A percentile compares a stretch with the other conserved stretches of the same genome.
phyloP scores from a whole-genome alignment of 495 filamentous ascomycete genomes.

The Neurospora terricola region DNA sequence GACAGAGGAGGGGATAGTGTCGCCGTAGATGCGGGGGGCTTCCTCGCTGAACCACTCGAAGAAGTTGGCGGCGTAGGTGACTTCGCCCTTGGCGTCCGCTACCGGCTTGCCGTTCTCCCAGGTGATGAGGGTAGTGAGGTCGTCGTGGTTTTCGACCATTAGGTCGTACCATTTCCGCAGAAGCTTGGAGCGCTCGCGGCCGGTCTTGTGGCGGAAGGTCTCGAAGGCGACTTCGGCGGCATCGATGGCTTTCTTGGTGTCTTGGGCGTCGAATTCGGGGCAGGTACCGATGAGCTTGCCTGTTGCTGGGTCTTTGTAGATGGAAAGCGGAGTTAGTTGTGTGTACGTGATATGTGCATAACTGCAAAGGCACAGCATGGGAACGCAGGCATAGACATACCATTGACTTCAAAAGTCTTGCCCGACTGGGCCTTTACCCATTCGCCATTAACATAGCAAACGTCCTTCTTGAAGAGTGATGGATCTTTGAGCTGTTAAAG shows the following conservation, averaged over 20 bases:
- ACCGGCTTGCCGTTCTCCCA: constrained; percentile 71
- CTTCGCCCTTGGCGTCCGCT: constrained; percentile 65
- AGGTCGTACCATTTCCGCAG: constrained; percentile 86
- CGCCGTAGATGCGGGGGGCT: constrained; percentile 61
- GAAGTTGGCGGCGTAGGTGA: constrained; percentile 63
- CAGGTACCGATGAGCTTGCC: constrained; percentile 70
- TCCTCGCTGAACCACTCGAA: constrained; percentile 79
- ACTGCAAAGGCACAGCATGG: not conserved
- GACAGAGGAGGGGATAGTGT: constrained; percentile 62
- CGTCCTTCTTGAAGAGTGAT: constrained; percentile 67
- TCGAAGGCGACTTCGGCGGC: constrained; percentile 68
- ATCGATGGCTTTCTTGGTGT: constrained; percentile 69
- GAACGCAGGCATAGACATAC: constrained; percentile 26
- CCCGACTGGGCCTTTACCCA: constrained; percentile 68
- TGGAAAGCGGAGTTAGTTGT: not conserved
- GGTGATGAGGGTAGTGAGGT: constrained; percentile 83
- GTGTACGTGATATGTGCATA: not conserved
- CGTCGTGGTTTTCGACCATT: constrained; percentile 77
- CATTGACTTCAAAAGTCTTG: constrained; percentile 71
- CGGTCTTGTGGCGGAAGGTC: constrained; percentile 62
- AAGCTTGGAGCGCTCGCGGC: constrained; percentile 71
- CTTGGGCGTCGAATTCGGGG: constrained; percentile 67
- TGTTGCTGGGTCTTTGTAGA: constrained; percentile 60
- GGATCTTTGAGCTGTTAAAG: constrained; percentile 58
- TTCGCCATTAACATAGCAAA: constrained; percentile 77